Conservation (phyloP, 2,329 filamentous ascomycete species). For the Paradendryphiella salina region DNA sequence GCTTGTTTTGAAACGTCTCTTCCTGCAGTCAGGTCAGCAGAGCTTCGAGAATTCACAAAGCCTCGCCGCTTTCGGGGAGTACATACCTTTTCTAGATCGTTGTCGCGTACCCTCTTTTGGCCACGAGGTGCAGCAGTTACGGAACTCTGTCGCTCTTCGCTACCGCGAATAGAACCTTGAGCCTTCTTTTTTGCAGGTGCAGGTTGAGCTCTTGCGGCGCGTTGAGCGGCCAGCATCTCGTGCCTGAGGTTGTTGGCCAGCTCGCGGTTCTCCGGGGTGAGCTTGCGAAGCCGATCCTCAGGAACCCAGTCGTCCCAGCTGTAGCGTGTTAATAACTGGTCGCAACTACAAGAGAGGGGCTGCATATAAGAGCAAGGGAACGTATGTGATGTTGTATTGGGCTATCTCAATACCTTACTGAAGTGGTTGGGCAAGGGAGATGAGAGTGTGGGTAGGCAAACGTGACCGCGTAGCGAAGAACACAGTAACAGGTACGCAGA, state of each 20-base stretch:
- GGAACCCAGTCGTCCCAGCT: conserved; percentile 99
- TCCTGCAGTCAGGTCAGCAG: conserved; percentile 61
- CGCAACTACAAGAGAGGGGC: background rate
- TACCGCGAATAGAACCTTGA: conserved; percentile 67
- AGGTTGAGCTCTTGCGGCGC: conserved; percentile 49
- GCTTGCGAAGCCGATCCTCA: conserved; percentile 89
- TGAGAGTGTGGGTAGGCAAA: conserved; percentile 16
- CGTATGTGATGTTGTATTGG: background rate
- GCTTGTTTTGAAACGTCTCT: conserved; percentile 80
- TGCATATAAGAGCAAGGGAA: too few relatives aligned
- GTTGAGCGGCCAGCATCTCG: conserved; percentile 65
- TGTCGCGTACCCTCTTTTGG: conserved; percentile 75
- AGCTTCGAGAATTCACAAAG: background rate
- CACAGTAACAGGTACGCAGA: background rate
- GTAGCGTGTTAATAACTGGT: conserved; percentile 22
- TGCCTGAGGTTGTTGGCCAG: conserved; percentile 74
- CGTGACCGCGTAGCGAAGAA: conserved; percentile 10
- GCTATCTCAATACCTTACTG: conserved; percentile 6
- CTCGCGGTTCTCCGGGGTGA: conserved; percentile 92
- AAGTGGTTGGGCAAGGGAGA: conserved; percentile 15
- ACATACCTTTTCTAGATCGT: conserved; percentile 77
- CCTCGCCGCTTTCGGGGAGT: background rate
- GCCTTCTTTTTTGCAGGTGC: conserved; percentile 60
- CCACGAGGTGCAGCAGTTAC: conserved; percentile 63
- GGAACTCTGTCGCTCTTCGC: conserved; percentile 72